These are phyloP conservation scores for Gracilaria gracilis DNA, from an alignment of 23 red algal genomes.

Conservation along the genomic window DNA sequence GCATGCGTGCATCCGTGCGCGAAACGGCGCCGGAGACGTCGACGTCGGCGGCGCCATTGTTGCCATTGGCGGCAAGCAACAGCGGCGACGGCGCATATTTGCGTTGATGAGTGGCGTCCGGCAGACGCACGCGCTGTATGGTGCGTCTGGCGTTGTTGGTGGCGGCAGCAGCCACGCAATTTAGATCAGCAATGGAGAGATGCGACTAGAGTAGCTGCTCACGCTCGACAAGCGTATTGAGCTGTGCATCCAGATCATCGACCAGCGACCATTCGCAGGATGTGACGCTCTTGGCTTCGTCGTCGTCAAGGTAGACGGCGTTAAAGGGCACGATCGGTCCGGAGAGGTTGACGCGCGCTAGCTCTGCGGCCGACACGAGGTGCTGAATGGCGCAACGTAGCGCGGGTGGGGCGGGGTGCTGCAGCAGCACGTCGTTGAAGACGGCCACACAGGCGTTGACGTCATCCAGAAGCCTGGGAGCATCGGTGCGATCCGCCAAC, in stretches of 20 bases:
- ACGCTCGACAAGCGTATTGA: slow-evolving; percentile 42
- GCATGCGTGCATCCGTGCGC: slow-evolving; percentile 11
- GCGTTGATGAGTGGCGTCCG: neutral
- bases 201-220: slow-evolving; percentile 29
- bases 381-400: slow-evolving; percentile 15
- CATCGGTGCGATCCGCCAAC: neutral
- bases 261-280: slow-evolving; percentile 32
- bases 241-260: slow-evolving; percentile 55
- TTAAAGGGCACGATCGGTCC: neutral
- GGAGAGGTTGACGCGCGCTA: slow-evolving; percentile 13
- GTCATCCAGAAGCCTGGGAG: neutral
- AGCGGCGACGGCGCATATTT: too few relatives aligned
- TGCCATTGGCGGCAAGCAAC: too few relatives aligned
- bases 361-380: neutral
- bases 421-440: too few relatives aligned
- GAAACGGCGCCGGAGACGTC: too few relatives aligned
- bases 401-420: neutral
- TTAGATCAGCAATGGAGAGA: neutral
- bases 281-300: slow-evolving; percentile 39
- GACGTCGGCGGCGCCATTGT: too few relatives aligned
- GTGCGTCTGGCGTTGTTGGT: neutral
- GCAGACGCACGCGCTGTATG: neutral
- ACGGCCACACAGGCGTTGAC: neutral
- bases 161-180: neutral
- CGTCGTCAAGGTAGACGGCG: slow-evolving; percentile 8